Conservation (phyloP, 2,329 filamentous ascomycete genomes). For the Pleoardoris graminearum region DNA sequence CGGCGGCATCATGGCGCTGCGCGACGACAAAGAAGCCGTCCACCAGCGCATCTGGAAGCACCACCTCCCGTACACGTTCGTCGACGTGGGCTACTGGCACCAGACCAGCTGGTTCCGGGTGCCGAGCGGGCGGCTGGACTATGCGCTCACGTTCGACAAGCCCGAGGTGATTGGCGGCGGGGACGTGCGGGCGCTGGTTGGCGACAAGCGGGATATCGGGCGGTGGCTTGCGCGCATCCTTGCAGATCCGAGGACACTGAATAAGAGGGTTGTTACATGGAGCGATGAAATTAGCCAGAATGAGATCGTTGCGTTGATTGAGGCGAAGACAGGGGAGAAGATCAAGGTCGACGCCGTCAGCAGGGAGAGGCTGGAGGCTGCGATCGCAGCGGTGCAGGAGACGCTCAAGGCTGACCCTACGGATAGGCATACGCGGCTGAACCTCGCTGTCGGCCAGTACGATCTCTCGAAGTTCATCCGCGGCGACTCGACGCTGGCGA, state of each 20-base stretch:
- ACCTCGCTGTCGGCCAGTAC: neutral
- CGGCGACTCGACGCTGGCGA: slow-evolving; percentile 58
- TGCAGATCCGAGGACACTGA: slow-evolving; percentile 57
- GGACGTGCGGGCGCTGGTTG: slow-evolving; percentile 49
- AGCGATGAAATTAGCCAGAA: slow-evolving; percentile 53
- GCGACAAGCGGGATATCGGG: slow-evolving; percentile 59
- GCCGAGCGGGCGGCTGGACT: slow-evolving; percentile 53
- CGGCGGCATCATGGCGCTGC: slow-evolving; percentile 50
- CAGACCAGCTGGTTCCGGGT: slow-evolving; percentile 53
- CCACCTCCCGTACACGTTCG: slow-evolving; percentile 58
- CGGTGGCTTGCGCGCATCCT: slow-evolving; percentile 57
- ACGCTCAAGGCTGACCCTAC: neutral
- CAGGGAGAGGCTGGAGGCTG: neutral
- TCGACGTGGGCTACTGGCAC: slow-evolving; percentile 65
- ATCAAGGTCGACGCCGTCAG: too few relatives aligned
- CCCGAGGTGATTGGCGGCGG: slow-evolving; percentile 53
- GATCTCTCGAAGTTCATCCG: slow-evolving; percentile 52
- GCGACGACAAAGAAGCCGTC: slow-evolving; percentile 56
- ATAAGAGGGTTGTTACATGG: slow-evolving; percentile 56
- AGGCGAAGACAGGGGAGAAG: slow-evolving; percentile 55
- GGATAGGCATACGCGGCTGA: neutral
- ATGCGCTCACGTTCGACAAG: slow-evolving; percentile 31
- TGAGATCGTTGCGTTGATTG: slow-evolving; percentile 52
- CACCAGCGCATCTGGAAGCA: slow-evolving; percentile 52
- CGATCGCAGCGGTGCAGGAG: neutral